phyloP scores from a whole-genome alignment of 257 asterid genomes.

The Penstemon newberryi region DNA sequence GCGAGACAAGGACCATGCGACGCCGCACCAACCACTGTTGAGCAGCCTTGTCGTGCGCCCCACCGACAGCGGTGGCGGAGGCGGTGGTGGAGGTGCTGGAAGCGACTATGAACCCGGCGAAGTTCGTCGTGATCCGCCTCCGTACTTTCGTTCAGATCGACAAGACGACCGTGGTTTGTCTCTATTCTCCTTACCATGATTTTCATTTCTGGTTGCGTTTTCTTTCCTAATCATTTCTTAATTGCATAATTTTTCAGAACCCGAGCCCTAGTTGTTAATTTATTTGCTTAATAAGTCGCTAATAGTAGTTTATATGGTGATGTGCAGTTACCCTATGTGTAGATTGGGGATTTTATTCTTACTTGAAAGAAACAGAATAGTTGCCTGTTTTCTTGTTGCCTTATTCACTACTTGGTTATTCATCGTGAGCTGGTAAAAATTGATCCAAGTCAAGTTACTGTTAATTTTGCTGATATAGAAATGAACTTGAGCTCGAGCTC shows the following conservation, averaged over 20 bases:
- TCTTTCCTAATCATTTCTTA: not conserved
- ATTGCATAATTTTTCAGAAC: constrained; percentile 10
- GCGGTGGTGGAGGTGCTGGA: constrained; percentile 40
- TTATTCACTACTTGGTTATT: too few relatives aligned
- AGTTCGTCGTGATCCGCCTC: constrained; percentile 79
- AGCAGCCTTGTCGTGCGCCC: constrained; percentile 90
- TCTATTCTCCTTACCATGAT: constrained; percentile 7
- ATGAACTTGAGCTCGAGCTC: too few relatives aligned
- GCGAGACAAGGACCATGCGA: constrained; percentile 57
- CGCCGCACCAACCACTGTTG: constrained; percentile 66
- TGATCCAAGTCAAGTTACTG: too few relatives aligned
- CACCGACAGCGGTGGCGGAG: constrained; percentile 50
- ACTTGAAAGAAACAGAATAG: too few relatives aligned
- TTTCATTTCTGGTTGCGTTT: not conserved
- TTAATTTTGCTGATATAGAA: too few relatives aligned
- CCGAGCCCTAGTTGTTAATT: constrained; percentile 8
- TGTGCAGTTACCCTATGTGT: not conserved
- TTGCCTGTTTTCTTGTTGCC: too few relatives aligned
- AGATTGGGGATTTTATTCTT: not conserved
- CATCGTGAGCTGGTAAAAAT: too few relatives aligned
- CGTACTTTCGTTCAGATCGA: constrained; percentile 67
- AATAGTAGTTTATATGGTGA: constrained; percentile 6
- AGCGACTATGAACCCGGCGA: constrained; percentile 95
- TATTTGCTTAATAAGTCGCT: not conserved
- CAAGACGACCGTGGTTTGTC: constrained; percentile 58